Base-by-base conservation (phyloP, 495 filamentous ascomycete species). In the Talaromyces stipitatus region DNA sequence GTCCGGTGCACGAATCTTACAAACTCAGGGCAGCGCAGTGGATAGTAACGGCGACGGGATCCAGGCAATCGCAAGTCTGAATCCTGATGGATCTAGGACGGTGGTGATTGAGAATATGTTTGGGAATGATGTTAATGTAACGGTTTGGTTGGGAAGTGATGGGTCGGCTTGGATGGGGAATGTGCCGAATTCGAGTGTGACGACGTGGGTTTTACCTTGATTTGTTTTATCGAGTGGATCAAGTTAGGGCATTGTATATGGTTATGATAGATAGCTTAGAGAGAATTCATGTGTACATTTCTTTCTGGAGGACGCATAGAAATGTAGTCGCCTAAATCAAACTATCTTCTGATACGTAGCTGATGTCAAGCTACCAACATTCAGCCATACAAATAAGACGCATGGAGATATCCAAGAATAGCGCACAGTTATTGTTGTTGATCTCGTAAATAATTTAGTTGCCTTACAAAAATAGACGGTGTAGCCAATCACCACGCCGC, bases 91-190 rank as follows among this genome's bases (percentile, higher is more conserved):
- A 14, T 69, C 72, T 12, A 73, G 75, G 26, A 72, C 77, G 6
- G 74, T 81, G 12, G 78, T 81, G 14, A 72, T 82, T 50, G 75
- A 80, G 67, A 82, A 82, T 58, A 75, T 68, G 1, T 80, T 78
- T 48, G 61, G 59, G 20, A 79, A 81, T 22, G 76, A 79, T 47
- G 45, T 80, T 29, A 79, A 77, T 58, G 59, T 82, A 23, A 75
- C 72, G 1, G 50, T 80, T 1, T 64, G 64, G 2, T 72, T 72
- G 0, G 56, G 58, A 16, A 73, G 72, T 28, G 78, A 77, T 18
- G 64, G 78, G 65, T n/a, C 18, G 9, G 61, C 66, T n/a, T 81
- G 79, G 79, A 80, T 77, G 54, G 78, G 79, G 1, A 73, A 73
- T 55, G 56, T 79, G 10, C 66, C 73, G 2, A 67, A 63, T 23